phyloP scores from a whole-genome alignment of 2,329 filamentous ascomycete species.

The Chrysoporthe puriensis region DNA sequence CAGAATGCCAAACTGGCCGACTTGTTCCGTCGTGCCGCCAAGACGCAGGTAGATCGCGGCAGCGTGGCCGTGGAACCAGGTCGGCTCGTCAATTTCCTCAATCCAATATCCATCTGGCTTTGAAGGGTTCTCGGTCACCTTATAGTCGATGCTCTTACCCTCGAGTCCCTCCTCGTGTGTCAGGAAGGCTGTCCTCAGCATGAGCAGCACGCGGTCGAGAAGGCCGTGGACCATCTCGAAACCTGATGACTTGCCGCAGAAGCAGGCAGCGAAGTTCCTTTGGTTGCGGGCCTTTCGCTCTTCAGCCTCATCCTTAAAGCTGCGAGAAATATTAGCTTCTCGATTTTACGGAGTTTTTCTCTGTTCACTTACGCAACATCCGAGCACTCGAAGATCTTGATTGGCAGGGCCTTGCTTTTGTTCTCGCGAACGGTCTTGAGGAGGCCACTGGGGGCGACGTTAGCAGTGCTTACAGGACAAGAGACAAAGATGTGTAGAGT shows the following conservation, averaged over 20 bases:
- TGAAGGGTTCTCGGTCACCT: constrained; percentile 56
- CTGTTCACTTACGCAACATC: constrained; percentile 65
- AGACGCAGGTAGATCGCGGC: constrained; percentile 81
- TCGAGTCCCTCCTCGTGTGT: constrained; percentile 71
- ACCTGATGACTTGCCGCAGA: constrained; percentile 90
- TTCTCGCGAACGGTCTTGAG: constrained; percentile 95
- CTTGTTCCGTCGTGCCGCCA: constrained; percentile 71
- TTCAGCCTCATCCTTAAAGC: constrained; percentile 76
- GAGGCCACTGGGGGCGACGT: constrained; percentile 64
- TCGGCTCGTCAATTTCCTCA: constrained; percentile 86
- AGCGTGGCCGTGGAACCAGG: constrained; percentile 89
- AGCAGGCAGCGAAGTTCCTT: constrained; percentile 93
- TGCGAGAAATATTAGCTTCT: background rate
- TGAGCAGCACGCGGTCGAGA: constrained; percentile 86
- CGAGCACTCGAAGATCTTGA: constrained; percentile 89
- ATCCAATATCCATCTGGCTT: constrained; percentile 87
- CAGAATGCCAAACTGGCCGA: constrained; percentile 91
- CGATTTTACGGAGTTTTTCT: no score
- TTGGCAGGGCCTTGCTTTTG: constrained; percentile 83
- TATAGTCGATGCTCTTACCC: constrained; percentile 54
- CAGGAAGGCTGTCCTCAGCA: constrained; percentile 84
- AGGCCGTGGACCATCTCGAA: constrained; percentile 97
- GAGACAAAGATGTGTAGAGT: background rate
- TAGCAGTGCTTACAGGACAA: background rate
- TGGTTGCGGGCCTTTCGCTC: constrained; percentile 93